A percentile compares a stretch with the other conserved stretches of the same genome.
phyloP scores from a whole-genome alignment of 306 rosid genomes.

The Psophocarpus tetragonolobus region DNA sequence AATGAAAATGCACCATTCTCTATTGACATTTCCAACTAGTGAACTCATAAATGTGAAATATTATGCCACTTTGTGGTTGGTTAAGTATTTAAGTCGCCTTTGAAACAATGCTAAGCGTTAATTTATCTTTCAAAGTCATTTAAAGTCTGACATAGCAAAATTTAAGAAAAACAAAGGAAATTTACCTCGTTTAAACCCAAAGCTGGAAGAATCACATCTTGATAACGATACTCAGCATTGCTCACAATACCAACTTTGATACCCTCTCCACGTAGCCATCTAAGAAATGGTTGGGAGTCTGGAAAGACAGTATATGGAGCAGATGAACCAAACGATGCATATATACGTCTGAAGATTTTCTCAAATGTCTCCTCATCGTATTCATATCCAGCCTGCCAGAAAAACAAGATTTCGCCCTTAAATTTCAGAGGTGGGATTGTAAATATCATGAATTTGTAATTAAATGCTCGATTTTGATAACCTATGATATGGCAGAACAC shows the following conservation, averaged over 20 bases:
- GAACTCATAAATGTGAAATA: not conserved
- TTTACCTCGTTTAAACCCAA: constrained; percentile 71
- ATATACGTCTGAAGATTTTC: constrained; percentile 88
- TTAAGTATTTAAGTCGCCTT: not conserved
- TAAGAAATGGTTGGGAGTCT: constrained; percentile 87
- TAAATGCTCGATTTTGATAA: constrained; percentile 1
- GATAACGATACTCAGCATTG: constrained; percentile 85
- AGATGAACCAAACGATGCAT: constrained; percentile 88
- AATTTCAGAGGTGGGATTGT: constrained; percentile 16
- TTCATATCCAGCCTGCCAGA: constrained; percentile 84
- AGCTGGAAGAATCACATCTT: constrained; percentile 91
- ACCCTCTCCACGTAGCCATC: constrained; percentile 83
- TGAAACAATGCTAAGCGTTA: not conserved
- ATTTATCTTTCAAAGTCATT: not conserved
- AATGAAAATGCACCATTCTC: constrained; percentile 3
- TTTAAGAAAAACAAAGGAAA: not conserved
- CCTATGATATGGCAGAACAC: not conserved
- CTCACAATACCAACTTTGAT: constrained; percentile 83
- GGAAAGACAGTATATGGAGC: constrained; percentile 85
- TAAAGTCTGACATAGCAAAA: not conserved
- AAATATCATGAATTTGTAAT: constrained; percentile 22
- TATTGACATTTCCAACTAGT: constrained; percentile 5
- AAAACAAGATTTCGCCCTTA: constrained; percentile 37
- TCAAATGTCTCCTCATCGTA: constrained; percentile 97
- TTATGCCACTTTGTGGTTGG: not conserved